These are phyloP conservation scores for Rhynchospora pubera DNA, from an alignment of 176 grass and related monocot genomes.

Conservation along the genomic window DNA sequence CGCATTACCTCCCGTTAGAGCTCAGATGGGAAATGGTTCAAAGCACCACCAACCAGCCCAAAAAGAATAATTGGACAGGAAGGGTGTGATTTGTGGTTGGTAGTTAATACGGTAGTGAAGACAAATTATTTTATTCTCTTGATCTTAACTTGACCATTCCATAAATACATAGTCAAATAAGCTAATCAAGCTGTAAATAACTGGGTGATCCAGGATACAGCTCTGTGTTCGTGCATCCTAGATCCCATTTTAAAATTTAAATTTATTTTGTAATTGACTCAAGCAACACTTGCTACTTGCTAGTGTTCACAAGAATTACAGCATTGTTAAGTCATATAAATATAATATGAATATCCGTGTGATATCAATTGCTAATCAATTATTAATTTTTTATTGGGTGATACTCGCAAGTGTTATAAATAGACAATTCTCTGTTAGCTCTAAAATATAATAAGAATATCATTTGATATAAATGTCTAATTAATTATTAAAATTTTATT, in stretches of 20 bases:
- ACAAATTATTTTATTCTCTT: neutral
- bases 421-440: too few relatives aligned
- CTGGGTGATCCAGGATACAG: neutral
- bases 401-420: too few relatives aligned
- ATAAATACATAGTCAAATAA: constrained; percentile 4
- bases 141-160: neutral
- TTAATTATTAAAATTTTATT: neutral
- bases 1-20: constrained; percentile 1
- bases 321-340: neutral
- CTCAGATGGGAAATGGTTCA: neutral
- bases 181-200: constrained; percentile 11
- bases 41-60: neutral
- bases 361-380: neutral
- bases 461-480: too few relatives aligned
- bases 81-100: neutral
- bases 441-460: too few relatives aligned
- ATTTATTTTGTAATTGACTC: constrained; percentile 6
- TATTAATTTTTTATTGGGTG: neutral
- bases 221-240: constrained; percentile 12
- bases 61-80: neutral
- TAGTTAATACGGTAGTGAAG: neutral
- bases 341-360: neutral
- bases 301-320: neutral
- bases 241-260: neutral
- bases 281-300: neutral